Evolutionary conservation across 192 early-diverging fungal species (phyloP), one percentile per base, ranked within the genome.

Genomic region (Phlyctochytrium bullatum): DNA sequence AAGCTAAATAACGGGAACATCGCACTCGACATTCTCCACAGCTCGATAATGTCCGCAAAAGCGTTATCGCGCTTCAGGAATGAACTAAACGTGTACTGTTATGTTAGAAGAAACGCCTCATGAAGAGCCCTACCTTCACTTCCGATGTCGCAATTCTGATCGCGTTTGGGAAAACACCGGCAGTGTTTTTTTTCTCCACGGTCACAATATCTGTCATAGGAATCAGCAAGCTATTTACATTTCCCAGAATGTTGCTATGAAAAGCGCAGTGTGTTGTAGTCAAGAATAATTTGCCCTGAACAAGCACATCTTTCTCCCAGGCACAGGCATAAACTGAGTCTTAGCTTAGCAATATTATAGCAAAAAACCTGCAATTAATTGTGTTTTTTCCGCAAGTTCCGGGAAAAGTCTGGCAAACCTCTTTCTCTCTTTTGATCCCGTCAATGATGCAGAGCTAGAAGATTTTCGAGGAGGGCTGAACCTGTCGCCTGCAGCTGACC

Each of bases 211-310:
- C 92, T 4, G 83, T 77, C 69, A 92, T 88, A 0, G 85, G 79
- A 52, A 95, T 86, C 0, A 91, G 80, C 56, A 93, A 66, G 77
- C 81, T 66, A 34, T 24, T 91, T 1, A 91, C 88, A 88, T 92
- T 93, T 34, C 93, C 93, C 81, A 95, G 92, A 64, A 95, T 92
- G 65, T 92, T 92, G 36, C 90, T 88, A 76, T 92, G 86, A 73
- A 95, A 95, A 72, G 89, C 91, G 36, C 93, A 73, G 73, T 88
- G 78, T 68, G 83, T 88, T 64, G 91, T 84, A 1, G 92, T 93
- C 70, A 92, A 77, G 68, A 92, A 94, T 53, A 95, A 70, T 36
- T 90, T 79, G 10, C 93, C 93, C 54, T 95, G 93, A 20, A 91
- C 84, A 2, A 95, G 77, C 40, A 95, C 93, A 53, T 95, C 93